These are phyloP conservation scores for Claviceps maximensis DNA, from an alignment of 2,329 filamentous ascomycete species.

Conservation along the genomic window DNA sequence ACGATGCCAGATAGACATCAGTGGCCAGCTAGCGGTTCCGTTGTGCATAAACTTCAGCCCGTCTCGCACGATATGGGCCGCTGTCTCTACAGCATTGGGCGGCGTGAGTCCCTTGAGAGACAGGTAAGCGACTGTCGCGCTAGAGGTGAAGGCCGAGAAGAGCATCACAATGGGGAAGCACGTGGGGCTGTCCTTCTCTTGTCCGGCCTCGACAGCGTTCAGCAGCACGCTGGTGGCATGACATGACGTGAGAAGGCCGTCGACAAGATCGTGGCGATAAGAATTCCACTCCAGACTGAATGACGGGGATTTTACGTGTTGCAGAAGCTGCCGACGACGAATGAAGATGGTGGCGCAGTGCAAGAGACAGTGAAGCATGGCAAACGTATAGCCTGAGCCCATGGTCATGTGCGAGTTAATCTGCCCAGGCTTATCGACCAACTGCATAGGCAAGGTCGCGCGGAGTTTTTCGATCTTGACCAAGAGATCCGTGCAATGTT, in stretches of 20 bases:
- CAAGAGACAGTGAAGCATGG: constrained; percentile 48
- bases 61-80: constrained; percentile 42
- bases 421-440: constrained; percentile 46
- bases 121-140: constrained; percentile 47
- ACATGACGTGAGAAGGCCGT: constrained; percentile 44
- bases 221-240: constrained; percentile 45
- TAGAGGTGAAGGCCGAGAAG: constrained; percentile 48
- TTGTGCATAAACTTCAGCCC: constrained; percentile 46
- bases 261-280: constrained; percentile 39
- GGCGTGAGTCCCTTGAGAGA: constrained; percentile 49
- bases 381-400: constrained; percentile 49
- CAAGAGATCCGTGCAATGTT: constrained; percentile 36
- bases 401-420: constrained; percentile 51
- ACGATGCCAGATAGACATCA: constrained; percentile 46
- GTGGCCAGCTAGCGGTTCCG: constrained; percentile 45
- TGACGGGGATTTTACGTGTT: constrained; percentile 38
- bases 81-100: constrained; percentile 41
- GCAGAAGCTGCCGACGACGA: constrained; percentile 44
- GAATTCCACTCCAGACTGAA: constrained; percentile 39
- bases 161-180: constrained; percentile 52
- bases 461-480: constrained; percentile 42
- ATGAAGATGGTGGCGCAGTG: constrained; percentile 49
- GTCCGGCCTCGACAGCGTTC: constrained; percentile 39
- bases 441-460: constrained; percentile 42
- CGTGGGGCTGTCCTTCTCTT: constrained; percentile 44